Percentiles rank a stretch among this genome's conserved stretches.
Evolutionary conservation across 1,284 basidiomycete genomes (phyloP).

Genomic region (Cryptococcus wingfieldii): DNA sequence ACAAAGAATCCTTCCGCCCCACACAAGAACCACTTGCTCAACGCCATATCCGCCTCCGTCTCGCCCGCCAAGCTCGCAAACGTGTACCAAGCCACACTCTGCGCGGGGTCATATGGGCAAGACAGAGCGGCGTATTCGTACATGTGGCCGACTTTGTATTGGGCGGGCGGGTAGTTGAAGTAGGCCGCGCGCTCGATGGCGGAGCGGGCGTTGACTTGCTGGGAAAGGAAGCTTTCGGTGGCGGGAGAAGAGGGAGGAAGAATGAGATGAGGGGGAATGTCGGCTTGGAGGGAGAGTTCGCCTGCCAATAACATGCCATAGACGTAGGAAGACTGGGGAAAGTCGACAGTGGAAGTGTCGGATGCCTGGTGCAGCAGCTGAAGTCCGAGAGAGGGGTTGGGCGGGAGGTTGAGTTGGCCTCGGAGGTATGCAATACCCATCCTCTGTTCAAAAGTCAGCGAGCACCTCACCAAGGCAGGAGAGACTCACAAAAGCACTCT

Average conservation of each 20-base stretch:
- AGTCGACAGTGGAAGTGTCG: constrained; percentile 64
- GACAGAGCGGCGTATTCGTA: constrained; percentile 86
- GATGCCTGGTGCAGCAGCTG: constrained; percentile 74
- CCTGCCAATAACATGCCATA: constrained; percentile 73
- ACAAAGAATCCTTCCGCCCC: constrained; percentile 75
- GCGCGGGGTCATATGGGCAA: constrained; percentile 80
- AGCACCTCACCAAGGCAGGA: neutral
- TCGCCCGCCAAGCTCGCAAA: constrained; percentile 78
- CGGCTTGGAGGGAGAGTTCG: constrained; percentile 59
- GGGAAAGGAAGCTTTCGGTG: constrained; percentile 42
- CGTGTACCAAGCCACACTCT: constrained; percentile 89
- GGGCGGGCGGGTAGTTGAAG: constrained; percentile 79
- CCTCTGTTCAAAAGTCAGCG: constrained; percentile 53
- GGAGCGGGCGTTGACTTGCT: constrained; percentile 54
- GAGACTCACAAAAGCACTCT: constrained; percentile 68
- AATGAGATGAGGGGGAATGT: constrained; percentile 56
- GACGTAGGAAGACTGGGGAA: constrained; percentile 78
- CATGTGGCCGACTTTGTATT: constrained; percentile 87
- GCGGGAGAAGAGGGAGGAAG: constrained; percentile 50
- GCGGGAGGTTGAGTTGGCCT: constrained; percentile 69
- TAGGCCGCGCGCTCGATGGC: constrained; percentile 78
- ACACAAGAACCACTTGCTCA: constrained; percentile 93
- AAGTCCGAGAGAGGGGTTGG: constrained; percentile 60
- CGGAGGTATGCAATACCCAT: constrained; percentile 87
- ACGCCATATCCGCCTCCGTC: constrained; percentile 89